These are phyloP conservation scores for Thermothelomyces thermophilus DNA, from an alignment of 2,329 filamentous ascomycete genomes.

Conservation along the genomic window DNA sequence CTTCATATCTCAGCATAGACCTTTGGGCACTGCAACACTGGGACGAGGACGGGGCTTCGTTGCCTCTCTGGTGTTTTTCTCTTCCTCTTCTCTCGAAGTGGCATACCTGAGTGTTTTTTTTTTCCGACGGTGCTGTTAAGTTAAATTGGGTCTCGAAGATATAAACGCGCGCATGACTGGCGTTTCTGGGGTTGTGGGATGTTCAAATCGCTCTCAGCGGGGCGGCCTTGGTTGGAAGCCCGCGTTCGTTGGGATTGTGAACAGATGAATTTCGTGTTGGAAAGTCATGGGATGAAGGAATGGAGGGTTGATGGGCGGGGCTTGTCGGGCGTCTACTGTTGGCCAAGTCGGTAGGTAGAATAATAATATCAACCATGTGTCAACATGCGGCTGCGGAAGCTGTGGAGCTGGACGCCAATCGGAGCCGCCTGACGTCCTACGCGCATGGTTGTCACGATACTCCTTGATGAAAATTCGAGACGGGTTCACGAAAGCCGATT, in stretches of 20 bases:
- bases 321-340: not conserved
- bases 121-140: slow-evolving; percentile 8
- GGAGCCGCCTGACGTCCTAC: too few relatives aligned
- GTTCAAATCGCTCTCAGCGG: not conserved
- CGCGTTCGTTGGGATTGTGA: slow-evolving; percentile 1
- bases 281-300: not conserved
- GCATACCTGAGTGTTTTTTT: slow-evolving; percentile 12
- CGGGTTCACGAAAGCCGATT: too few relatives aligned
- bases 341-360: not conserved
- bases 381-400: not conserved
- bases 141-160: slow-evolving; percentile 12
- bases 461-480: too few relatives aligned
- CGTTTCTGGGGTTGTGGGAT: slow-evolving; percentile 13
- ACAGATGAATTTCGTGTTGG: not conserved
- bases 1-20: slow-evolving; percentile 20
- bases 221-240: slow-evolving; percentile 1
- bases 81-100: slow-evolving; percentile 1
- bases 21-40: slow-evolving; percentile 11
- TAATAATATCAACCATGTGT: slow-evolving; percentile 1
- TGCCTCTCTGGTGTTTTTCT: not conserved
- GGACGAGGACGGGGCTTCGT: slow-evolving; percentile 1
- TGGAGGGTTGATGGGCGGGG: not conserved
- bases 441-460: too few relatives aligned
- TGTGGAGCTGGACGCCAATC: too few relatives aligned
- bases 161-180: slow-evolving; percentile 21